A percentile compares a stretch with the other conserved stretches of the same genome.
Evolutionary conservation across 2,329 filamentous ascomycete species (phyloP).

Genomic region (Didymella exigua): DNA sequence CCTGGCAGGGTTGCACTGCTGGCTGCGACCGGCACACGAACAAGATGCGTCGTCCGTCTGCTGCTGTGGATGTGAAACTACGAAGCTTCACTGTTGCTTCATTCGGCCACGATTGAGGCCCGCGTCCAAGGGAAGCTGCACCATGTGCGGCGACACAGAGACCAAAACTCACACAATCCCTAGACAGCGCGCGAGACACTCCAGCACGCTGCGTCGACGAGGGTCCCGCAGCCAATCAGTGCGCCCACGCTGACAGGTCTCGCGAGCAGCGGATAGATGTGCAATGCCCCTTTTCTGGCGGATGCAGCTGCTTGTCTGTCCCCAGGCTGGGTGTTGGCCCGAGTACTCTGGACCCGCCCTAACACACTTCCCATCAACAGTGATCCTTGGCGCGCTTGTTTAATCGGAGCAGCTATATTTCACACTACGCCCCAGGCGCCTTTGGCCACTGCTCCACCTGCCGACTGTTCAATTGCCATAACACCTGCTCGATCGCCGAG

Average conservation of each 20-base stretch:
- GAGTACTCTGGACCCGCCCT: constrained; percentile 18
- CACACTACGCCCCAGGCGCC: constrained; percentile 22
- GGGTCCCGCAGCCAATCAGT: constrained; percentile 27
- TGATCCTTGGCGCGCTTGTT: constrained; percentile 35
- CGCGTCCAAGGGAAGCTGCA: constrained; percentile 14
- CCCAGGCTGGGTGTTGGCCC: constrained; percentile 7
- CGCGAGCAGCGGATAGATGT: constrained; percentile 6
- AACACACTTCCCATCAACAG: constrained; percentile 20
- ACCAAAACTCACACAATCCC: constrained; percentile 7
- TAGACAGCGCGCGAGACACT: constrained; percentile 15
- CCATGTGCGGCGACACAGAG: constrained; percentile 14
- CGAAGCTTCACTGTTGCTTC: constrained; percentile 17
- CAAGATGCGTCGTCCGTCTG: constrained; percentile 23
- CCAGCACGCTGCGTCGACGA: background rate
- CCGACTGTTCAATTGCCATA: constrained; percentile 20
- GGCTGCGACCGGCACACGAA: constrained; percentile 17
- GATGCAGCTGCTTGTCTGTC: constrained; percentile 14
- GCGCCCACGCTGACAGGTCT: constrained; percentile 23
- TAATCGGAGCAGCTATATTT: constrained; percentile 32
- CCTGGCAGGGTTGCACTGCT: constrained; percentile 25
- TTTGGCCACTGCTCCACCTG: constrained; percentile 25
- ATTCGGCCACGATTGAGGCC: constrained; percentile 13
- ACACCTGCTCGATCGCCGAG: constrained; percentile 27
- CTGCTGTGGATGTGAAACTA: constrained; percentile 5
- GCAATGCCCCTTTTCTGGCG: constrained; percentile 33